A percentile compares a stretch with the other conserved stretches of the same genome.
Evolutionary conservation across 1,284 basidiomycete genomes (phyloP).

Genomic region (Austroboletus novae-zelandiae): DNA sequence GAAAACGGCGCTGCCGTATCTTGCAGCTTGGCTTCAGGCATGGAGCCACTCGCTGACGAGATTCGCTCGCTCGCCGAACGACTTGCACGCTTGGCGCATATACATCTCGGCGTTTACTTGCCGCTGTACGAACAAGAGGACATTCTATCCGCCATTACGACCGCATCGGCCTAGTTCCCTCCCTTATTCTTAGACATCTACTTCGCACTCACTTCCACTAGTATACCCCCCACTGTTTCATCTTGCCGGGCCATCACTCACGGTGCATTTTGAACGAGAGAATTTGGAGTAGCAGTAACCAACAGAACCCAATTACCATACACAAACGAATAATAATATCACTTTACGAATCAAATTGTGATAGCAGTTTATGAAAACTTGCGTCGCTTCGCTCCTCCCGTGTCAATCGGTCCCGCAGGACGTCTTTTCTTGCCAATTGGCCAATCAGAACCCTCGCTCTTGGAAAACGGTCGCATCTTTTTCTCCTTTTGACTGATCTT

Average conservation of each 20-base stretch:
- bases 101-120: conserved; percentile 73
- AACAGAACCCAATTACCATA: conserved; percentile 31
- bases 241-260: conserved; percentile 28
- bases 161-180: conserved; percentile 19
- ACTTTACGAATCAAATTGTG: conserved; percentile 2
- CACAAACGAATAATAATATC: conserved; percentile 30
- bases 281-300: conserved; percentile 28
- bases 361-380: conserved; percentile 7
- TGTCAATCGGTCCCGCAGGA: conserved; percentile 9
- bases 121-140: conserved; percentile 68
- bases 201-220: conserved; percentile 12
- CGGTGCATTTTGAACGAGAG: conserved; percentile 24
- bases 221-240: conserved; percentile 33
- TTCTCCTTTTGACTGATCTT: conserved; percentile 91
- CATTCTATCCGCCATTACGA: conserved; percentile 39
- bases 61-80: conserved; percentile 65
- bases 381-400: conserved; percentile 20
- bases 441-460: conserved; percentile 14
- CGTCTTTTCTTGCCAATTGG: conserved; percentile 17
- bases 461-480: conserved; percentile 69
- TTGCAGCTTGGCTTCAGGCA: conserved; percentile 46
- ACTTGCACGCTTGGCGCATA: conserved; percentile 63
- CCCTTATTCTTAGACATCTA: conserved; percentile 24
- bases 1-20: conserved; percentile 10
- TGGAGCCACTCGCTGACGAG: conserved; percentile 70